These are phyloP conservation scores for Nannochloropsis salina DNA, from an alignment of 108 stramenopile species.

Conservation along the genomic window DNA sequence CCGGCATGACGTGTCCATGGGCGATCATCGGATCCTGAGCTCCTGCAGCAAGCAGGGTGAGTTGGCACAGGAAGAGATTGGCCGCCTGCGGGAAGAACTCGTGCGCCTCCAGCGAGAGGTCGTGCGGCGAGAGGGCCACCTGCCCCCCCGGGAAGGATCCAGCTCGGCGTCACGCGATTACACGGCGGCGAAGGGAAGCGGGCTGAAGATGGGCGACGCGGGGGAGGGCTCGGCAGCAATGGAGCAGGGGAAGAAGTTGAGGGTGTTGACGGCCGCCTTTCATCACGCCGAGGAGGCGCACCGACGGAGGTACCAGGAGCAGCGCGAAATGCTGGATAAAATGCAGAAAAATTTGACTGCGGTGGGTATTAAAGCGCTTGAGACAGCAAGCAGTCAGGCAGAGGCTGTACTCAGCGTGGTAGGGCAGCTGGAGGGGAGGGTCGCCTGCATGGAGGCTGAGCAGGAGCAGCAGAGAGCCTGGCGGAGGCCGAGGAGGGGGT, in stretches of 20 bases:
- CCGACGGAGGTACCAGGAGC: neutral
- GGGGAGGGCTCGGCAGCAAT: neutral
- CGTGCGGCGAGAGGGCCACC: neutral
- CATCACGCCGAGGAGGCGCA: neutral
- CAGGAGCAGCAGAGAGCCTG: neutral
- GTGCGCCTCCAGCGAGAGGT: neutral
- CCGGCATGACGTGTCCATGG: neutral
- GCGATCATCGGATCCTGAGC: neutral
- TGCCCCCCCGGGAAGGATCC: neutral
- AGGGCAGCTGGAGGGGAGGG: neutral
- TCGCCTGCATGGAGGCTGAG: neutral
- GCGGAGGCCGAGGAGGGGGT: no score
- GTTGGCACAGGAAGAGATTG: neutral
- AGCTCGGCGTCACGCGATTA: neutral
- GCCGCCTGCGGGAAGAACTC: neutral
- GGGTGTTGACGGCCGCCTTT: neutral
- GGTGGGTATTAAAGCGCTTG: neutral
- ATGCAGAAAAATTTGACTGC: neutral
- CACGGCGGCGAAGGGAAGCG: neutral
- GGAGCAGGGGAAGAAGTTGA: neutral
- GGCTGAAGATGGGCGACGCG: neutral
- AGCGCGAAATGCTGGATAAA: neutral
- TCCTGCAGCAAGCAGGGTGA: conserved; percentile 1
- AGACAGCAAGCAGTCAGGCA: neutral
- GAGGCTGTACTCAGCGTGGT: neutral